Evolutionary conservation across 805 yeast genomes (phyloP).

Genomic region (Candida alai): DNA sequence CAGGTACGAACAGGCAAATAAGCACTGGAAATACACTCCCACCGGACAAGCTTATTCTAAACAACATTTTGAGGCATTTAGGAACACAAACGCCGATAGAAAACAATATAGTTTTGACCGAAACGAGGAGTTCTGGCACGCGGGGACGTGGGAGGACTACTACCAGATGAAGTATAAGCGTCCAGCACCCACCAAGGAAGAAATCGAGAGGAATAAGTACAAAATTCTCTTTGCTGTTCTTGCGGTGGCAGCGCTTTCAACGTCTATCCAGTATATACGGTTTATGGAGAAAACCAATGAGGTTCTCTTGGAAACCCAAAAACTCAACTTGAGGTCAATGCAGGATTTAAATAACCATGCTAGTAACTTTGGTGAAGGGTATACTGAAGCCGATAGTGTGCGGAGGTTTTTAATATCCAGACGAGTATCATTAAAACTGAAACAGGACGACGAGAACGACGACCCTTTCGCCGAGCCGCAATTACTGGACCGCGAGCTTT

Average conservation of each 20-base stretch:
- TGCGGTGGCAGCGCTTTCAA: conserved; percentile 26
- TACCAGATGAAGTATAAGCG: conserved; percentile 40
- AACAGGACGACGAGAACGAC: conserved; percentile 15
- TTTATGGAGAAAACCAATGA: conserved; percentile 35
- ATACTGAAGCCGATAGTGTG: conserved; percentile 26
- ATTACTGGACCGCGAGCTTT: conserved; percentile 24
- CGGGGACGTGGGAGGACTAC: conserved; percentile 64
- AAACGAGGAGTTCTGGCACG: conserved; percentile 52
- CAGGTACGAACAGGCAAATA: conserved; percentile 21
- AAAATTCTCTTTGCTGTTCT: conserved; percentile 35
- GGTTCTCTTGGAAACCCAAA: conserved; percentile 19
- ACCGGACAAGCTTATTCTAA: conserved; percentile 17
- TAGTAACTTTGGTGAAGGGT: conserved; percentile 26
- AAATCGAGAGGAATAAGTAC: conserved; percentile 40
- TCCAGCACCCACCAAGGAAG: conserved; percentile 37
- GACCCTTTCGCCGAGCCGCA: conserved; percentile 15
- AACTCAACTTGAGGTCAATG: conserved; percentile 26
- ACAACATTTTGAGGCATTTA: conserved; percentile 27
- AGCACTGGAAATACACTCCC: neutral
- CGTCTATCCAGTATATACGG: conserved; percentile 32
- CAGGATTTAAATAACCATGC: conserved; percentile 25
- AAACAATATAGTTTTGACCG: conserved; percentile 24
- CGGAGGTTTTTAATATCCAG: conserved; percentile 32
- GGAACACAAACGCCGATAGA: conserved; percentile 39
- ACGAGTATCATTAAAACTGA: conserved; percentile 22